Evolutionary conservation across 495 filamentous ascomycete genomes (phyloP).

Genomic region (Penicillium verhagenii): DNA sequence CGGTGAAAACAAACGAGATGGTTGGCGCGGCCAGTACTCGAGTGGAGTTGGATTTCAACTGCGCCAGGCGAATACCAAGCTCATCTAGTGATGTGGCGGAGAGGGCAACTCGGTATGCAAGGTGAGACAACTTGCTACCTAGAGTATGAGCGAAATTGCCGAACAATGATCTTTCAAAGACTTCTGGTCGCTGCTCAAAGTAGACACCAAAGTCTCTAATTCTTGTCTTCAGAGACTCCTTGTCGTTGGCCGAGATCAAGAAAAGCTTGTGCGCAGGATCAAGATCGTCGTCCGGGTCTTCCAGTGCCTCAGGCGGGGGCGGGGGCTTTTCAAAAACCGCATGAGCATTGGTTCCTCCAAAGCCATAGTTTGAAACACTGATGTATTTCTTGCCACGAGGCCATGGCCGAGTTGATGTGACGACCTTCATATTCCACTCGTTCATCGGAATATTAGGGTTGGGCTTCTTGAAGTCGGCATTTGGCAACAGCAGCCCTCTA

Average conservation of each 20-base stretch:
- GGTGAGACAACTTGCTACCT: conserved; percentile 26
- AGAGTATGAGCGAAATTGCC: conserved; percentile 32
- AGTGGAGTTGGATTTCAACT: conserved; percentile 22
- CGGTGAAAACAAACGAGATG: conserved; percentile 36
- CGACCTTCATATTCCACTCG: conserved; percentile 28
- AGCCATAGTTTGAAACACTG: conserved; percentile 62
- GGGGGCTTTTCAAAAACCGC: conserved; percentile 45
- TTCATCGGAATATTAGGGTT: conserved; percentile 33
- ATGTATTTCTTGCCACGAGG: conserved; percentile 32
- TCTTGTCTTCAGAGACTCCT: conserved; percentile 24
- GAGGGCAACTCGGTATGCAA: conserved; percentile 26
- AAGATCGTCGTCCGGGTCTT: conserved; percentile 13
- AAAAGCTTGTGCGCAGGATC: conserved; percentile 27
- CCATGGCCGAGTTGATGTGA: conserved; percentile 17
- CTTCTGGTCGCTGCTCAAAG: conserved; percentile 32
- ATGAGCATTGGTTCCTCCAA: conserved; percentile 63
- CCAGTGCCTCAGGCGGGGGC: conserved; percentile 6
- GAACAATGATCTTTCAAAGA: conserved; percentile 29
- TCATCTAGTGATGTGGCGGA: conserved; percentile 27
- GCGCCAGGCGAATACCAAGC: conserved; percentile 23
- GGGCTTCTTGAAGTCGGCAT: conserved; percentile 35
- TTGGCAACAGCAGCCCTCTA: conserved; percentile 38
- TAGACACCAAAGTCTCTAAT: conserved; percentile 31
- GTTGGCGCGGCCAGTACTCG: conserved; percentile 20
- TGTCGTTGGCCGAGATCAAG: conserved; percentile 31